Evolutionary conservation across 2,329 filamentous ascomycete species (phyloP), one percentile per base, ranked within the genome.

Genomic region (Xylariaceae sp.): DNA sequence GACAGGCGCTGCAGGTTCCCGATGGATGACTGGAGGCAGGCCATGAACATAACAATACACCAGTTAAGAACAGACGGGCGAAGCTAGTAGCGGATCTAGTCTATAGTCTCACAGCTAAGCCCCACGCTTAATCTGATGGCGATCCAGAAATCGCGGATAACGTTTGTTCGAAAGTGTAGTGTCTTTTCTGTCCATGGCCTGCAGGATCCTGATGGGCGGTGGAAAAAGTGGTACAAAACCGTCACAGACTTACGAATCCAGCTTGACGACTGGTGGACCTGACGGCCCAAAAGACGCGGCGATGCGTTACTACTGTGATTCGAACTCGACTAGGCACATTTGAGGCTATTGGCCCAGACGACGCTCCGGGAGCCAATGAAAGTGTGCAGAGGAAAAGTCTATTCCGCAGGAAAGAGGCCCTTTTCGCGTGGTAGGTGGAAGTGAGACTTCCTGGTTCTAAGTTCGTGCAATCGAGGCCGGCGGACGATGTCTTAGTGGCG

Each of bases 231-330:
- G 45, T 44, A 51, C 47, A 44, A 12, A n/a, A 41, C 35, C 35
- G 39, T 39, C 39, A n/a, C n/a, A 45, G 36, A 66, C 63, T 66
- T 62, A 66, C 63, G 63, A 64, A 47, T 66, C 63, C 63, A 66
- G 60, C 56, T 64, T 65, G 63, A 64, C 59, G 59, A 59, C 60
- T 60, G 61, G 62, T 54, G 62, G 63, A 64, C 63, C 63, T 45
- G 41, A 36, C 52, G 15, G 63, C 60, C 57, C 63, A 60, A 52
- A 47, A 55, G 45, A 58, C 54, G 51, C 52, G 51, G 50, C 44
- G 58, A 52, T 49, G 53, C 55, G 58, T 51, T 58, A 41, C 49
- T 53, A 48, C 52, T 47, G 51, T 44, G 47, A 54, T 40, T 35
- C 49, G 45, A 52, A 41, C 22, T 27, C 22, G 30, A 49, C 19